A percentile compares a stretch with the other conserved stretches of the same genome.
phyloP scores from a whole-genome alignment of 495 filamentous ascomycete genomes.

The Collariella sp. region DNA sequence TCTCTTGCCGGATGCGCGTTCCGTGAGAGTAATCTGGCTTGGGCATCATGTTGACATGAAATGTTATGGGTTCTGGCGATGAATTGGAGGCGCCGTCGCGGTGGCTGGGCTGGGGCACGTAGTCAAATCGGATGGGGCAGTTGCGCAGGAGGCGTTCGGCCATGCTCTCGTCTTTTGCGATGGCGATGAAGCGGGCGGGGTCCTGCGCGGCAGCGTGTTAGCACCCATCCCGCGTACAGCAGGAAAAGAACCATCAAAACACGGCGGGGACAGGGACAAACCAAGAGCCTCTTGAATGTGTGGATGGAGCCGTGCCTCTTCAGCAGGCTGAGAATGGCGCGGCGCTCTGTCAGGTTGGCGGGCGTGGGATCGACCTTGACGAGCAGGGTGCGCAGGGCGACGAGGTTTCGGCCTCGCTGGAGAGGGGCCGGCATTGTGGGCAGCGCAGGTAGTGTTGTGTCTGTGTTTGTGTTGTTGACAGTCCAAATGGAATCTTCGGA shows the following conservation, averaged over 20 bases:
- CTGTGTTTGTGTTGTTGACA: too few species aligned
- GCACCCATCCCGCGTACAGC: neutral
- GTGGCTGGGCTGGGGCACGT: neutral
- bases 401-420: too few species aligned
- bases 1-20: constrained; percentile 21
- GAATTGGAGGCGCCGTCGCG: neutral
- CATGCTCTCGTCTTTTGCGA: constrained; percentile 21
- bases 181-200: constrained; percentile 34
- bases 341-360: constrained; percentile 57
- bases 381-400: constrained; percentile 7
- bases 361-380: constrained; percentile 58
- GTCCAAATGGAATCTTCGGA: too few species aligned
- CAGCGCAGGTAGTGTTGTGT: too few species aligned
- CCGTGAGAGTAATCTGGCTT: constrained; percentile 31
- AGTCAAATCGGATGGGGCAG: constrained; percentile 24
- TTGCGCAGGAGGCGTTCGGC: constrained; percentile 18
- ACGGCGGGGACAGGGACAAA: constrained; percentile 27
- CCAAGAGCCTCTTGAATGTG: constrained; percentile 64
- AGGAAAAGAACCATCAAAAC: too few species aligned
- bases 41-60: constrained; percentile 32
- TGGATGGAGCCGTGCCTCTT: constrained; percentile 69
- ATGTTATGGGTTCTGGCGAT: constrained; percentile 15
- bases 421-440: too few species aligned
- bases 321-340: constrained; percentile 59
- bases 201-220: constrained; percentile 13